Evolutionary conservation across 2,329 filamentous ascomycete species (phyloP).

Genomic region (Claviceps paspali): DNA sequence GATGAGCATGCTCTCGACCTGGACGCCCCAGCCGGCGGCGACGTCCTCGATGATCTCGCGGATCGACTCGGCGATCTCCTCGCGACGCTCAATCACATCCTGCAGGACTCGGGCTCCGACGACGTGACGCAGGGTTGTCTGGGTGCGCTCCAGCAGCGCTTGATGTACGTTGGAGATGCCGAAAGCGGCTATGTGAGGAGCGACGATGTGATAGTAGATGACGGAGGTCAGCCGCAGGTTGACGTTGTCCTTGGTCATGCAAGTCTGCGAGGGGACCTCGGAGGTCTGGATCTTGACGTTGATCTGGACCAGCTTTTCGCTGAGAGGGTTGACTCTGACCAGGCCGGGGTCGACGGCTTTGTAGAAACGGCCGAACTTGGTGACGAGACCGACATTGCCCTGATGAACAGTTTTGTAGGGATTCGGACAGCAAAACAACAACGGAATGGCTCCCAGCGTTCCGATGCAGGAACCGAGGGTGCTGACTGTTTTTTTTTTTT

Average conservation of each 20-base stretch:
- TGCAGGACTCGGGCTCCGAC: slow-evolving; percentile 90
- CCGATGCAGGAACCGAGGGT: slow-evolving; percentile 60
- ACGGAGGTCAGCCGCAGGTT: slow-evolving; percentile 86
- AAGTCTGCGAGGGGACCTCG: slow-evolving; percentile 88
- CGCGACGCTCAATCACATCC: slow-evolving; percentile 94
- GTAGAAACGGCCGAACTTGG: slow-evolving; percentile 89
- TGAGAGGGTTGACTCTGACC: slow-evolving; percentile 92
- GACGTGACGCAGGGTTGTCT: slow-evolving; percentile 93
- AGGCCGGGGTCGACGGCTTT: slow-evolving; percentile 92
- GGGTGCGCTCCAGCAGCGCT: slow-evolving; percentile 93
- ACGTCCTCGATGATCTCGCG: slow-evolving; percentile 97
- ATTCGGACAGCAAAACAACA: slow-evolving; percentile 85
- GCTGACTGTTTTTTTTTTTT: slow-evolving; percentile 39
- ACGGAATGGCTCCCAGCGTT: slow-evolving; percentile 71
- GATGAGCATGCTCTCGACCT: slow-evolving; percentile 96
- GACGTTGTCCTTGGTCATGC: slow-evolving; percentile 99
- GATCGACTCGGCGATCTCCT: slow-evolving; percentile 91
- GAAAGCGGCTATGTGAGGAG: slow-evolving; percentile 92
- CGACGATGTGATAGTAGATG: slow-evolving; percentile 97
- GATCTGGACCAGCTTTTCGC: slow-evolving; percentile 76
- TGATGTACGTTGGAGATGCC: slow-evolving; percentile 89
- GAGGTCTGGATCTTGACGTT: slow-evolving; percentile 99
- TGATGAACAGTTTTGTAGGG: slow-evolving; percentile 87
- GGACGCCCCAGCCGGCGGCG: slow-evolving; percentile 82
- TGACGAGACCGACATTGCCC: slow-evolving; percentile 89